Evolutionary conservation across 345 rosid genomes (phyloP).

Genomic region (Euphorbia tirucalli): DNA sequence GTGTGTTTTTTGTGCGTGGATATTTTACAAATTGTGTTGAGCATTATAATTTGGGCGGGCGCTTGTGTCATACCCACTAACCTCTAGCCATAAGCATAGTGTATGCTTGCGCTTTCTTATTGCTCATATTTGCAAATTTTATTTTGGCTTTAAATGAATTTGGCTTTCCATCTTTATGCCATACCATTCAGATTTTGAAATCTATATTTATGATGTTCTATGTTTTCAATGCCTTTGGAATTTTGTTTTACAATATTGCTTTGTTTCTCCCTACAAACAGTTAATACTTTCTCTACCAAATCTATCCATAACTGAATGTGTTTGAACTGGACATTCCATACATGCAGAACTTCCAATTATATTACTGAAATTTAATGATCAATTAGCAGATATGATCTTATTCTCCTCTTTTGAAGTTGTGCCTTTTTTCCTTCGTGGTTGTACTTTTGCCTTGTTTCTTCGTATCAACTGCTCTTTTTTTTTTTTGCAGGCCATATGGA

Average conservation of each 20-base stretch:
- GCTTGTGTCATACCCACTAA: too few species aligned
- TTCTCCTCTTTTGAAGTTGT: background rate
- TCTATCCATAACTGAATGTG: background rate
- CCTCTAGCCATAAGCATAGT: too few species aligned
- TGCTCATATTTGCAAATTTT: too few species aligned
- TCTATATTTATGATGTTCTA: background rate
- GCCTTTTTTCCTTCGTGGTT: background rate
- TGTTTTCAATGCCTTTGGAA: background rate
- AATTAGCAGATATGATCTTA: background rate
- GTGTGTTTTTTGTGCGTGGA: too few species aligned
- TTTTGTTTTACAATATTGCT: background rate
- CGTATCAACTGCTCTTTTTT: background rate
- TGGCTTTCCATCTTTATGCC: too few species aligned
- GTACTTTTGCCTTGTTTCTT: background rate
- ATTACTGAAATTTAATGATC: too few species aligned
- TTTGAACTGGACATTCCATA: background rate
- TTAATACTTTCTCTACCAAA: background rate
- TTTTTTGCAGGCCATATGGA: slow-evolving; percentile 47
- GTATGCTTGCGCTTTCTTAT: background rate
- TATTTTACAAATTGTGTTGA: too few species aligned
- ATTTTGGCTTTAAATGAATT: too few species aligned
- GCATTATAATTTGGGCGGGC: too few species aligned
- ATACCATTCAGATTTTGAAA: background rate
- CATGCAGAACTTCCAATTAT: background rate
- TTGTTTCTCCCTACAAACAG: background rate